Percentiles rank a stretch among this genome's conserved stretches.
These are phyloP conservation scores for Verticillium dahliae DNA, from an alignment of 2,329 filamentous ascomycete genomes.

Conservation along the genomic window DNA sequence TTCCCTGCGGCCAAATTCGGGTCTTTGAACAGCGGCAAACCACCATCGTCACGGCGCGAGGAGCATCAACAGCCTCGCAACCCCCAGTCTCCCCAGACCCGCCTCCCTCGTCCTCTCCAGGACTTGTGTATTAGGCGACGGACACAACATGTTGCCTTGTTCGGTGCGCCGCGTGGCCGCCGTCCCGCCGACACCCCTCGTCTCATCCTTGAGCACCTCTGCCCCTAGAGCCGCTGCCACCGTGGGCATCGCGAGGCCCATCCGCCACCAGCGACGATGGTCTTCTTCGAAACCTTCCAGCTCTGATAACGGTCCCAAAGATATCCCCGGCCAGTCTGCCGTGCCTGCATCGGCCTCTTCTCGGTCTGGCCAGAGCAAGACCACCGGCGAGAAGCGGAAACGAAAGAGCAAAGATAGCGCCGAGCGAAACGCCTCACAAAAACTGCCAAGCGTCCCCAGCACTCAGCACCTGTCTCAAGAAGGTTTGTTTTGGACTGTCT, in stretches of 20 bases:
- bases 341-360: conserved; percentile 41
- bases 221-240: conserved; percentile 29
- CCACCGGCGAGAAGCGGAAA: conserved; percentile 46
- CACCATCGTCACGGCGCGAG: conserved; percentile 23
- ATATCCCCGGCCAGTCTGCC: conserved; percentile 36
- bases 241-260: conserved; percentile 13
- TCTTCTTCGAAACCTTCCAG: conserved; percentile 59
- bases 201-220: conserved; percentile 34
- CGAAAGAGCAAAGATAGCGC: conserved; percentile 49
- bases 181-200: conserved; percentile 36
- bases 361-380: conserved; percentile 32
- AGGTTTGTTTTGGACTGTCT: conserved; percentile 36
- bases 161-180: conserved; percentile 49
- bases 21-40: conserved; percentile 19
- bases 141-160: conserved; percentile 42
- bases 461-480: conserved; percentile 65
- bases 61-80: conserved; percentile 1
- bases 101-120: conserved; percentile 1
- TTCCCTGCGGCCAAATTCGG: conserved; percentile 29
- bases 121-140: conserved; percentile 16
- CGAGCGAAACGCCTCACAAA: conserved; percentile 39
- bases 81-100: not conserved
- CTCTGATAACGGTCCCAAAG: conserved; percentile 49
- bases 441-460: conserved; percentile 67
- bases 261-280: conserved; percentile 44